These are phyloP conservation scores for Dovyalis caffra DNA, from an alignment of 345 rosid genomes.

Conservation along the genomic window DNA sequence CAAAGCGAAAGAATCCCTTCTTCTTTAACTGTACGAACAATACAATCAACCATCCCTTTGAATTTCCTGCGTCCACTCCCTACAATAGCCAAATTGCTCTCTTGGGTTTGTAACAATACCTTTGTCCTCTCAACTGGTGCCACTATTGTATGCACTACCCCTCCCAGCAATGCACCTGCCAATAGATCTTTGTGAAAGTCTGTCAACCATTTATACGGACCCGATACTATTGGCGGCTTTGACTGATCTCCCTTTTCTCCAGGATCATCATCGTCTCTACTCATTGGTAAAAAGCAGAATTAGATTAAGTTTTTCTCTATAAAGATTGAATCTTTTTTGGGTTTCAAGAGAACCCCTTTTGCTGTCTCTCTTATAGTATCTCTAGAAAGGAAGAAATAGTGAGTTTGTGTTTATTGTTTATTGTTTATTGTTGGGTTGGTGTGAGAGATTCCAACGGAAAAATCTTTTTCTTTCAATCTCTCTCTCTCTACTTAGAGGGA, in stretches of 20 bases:
- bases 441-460: background rate
- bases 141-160: constrained; percentile 90
- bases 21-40: constrained; percentile 73
- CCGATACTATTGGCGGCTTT: constrained; percentile 11
- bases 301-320: background rate
- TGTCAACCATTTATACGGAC: constrained; percentile 35
- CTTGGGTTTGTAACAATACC: constrained; percentile 88
- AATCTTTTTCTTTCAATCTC: background rate
- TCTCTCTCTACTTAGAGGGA: background rate
- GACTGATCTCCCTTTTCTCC: constrained; percentile 21
- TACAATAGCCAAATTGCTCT: constrained; percentile 81
- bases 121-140: constrained; percentile 96
- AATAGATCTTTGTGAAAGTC: constrained; percentile 77
- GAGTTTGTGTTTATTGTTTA: background rate
- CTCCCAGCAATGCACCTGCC: constrained; percentile 96
- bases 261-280: constrained; percentile 46
- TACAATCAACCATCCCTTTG: constrained; percentile 90
- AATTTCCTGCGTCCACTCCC: constrained; percentile 64
- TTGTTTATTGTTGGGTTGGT: background rate
- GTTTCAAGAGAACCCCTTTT: background rate
- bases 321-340: background rate
- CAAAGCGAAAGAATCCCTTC: constrained; percentile 85
- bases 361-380: background rate
- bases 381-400: background rate
- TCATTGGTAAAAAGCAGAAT: constrained; percentile 18